Evolutionary conservation across 2,329 filamentous ascomycete species (phyloP), one percentile per base, ranked within the genome.

Genomic region (Colletotrichum horii): DNA sequence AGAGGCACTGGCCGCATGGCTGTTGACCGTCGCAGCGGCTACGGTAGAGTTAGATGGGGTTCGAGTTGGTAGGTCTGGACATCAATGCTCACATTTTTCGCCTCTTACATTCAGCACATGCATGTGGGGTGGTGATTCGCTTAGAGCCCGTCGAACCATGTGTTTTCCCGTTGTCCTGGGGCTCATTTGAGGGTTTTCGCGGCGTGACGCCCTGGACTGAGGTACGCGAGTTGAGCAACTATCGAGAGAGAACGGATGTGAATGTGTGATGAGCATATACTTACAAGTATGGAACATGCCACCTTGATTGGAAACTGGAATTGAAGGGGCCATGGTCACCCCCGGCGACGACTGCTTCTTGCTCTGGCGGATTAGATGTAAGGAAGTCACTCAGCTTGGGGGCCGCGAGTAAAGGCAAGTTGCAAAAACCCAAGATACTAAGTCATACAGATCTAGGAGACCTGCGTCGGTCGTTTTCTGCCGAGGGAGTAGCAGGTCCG

Each of bases 1-100:
- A 96, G 74, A 94, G 90, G 82, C 95, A 97, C 82, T 96, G 94
- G 48, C 94, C 94, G 81, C 95, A 97, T 14, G 95, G 95, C 81
- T 95, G 93, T 78, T 93, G 91, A 70, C 95, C 95, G 85, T 96
- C 94, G 81, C 95, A 97, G 77, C 95, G 93, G 72, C 87, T 89
- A 26, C 28, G 60, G 58, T 36, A 22, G 11, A 61, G 78, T 86
- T 78, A 85, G 82, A 74, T 28, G 26, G 14, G 32, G 61, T 58
- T 32, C 8, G 32, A 36, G 11, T 15, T 15, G n/a, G 48, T 9
- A 19, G 28, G 32, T 30, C 19, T 28, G 38, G 36, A 8, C 43
- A 38, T 24, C 24, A 15, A 19, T 14, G 69, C 86, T 80, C 82
- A 88, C 87, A 96, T 96, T 84, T 96, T 97, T 77, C 94, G 91